Evolutionary conservation across 192 early-diverging fungal species (phyloP).

Genomic region (Coemansia sp.): DNA sequence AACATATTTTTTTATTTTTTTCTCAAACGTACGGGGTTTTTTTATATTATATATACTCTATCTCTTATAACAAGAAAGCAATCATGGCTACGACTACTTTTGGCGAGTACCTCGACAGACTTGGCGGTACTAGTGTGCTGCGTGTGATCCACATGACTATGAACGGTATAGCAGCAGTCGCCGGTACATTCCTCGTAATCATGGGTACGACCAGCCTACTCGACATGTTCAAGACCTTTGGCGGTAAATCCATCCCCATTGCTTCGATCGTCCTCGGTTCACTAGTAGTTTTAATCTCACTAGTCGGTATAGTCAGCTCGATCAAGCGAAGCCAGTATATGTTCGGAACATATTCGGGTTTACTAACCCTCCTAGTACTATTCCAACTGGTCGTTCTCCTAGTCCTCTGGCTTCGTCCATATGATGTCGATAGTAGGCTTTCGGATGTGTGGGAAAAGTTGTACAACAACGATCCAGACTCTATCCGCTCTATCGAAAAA

Average conservation of each 20-base stretch:
- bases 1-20: background rate
- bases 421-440: slow-evolving; percentile 41
- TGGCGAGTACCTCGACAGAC: slow-evolving; percentile 32
- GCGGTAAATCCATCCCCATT: slow-evolving; percentile 51
- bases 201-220: slow-evolving; percentile 25
- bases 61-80: background rate
- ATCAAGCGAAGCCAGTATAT: slow-evolving; percentile 49
- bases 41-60: background rate
- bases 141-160: slow-evolving; percentile 32
- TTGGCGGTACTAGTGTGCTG: slow-evolving; percentile 22
- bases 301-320: slow-evolving; percentile 56
- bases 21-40: background rate
- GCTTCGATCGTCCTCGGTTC: slow-evolving; percentile 44
- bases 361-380: slow-evolving; percentile 35
- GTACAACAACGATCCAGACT: slow-evolving; percentile 57
- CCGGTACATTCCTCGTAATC: slow-evolving; percentile 34
- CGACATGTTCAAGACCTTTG: slow-evolving; percentile 35
- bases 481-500: slow-evolving; percentile 55
- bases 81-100: slow-evolving; percentile 29
- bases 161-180: slow-evolving; percentile 26
- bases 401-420: slow-evolving; percentile 37
- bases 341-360: slow-evolving; percentile 37
- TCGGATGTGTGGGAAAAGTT: slow-evolving; percentile 54
- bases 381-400: slow-evolving; percentile 27
- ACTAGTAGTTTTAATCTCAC: slow-evolving; percentile 43